phyloP scores from a whole-genome alignment of 768 basidiomycete genomes.

The Kwoniella dejecticola region DNA sequence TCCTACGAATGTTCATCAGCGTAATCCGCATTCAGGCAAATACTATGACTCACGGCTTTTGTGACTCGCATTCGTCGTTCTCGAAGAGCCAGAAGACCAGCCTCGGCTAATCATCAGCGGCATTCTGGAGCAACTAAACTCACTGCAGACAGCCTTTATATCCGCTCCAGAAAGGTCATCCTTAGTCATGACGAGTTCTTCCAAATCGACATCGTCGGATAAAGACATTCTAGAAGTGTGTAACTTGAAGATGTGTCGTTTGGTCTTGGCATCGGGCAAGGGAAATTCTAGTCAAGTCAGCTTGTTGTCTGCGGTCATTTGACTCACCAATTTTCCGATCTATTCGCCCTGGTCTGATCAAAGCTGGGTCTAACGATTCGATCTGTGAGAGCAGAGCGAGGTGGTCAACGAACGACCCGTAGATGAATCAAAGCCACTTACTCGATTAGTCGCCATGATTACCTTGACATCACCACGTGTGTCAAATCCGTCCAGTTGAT shows the following conservation, averaged over 20 bases:
- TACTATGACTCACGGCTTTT: constrained; percentile 66
- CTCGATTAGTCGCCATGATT: constrained; percentile 96
- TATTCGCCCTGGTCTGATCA: constrained; percentile 97
- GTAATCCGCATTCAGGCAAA: constrained; percentile 60
- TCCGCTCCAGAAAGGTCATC: constrained; percentile 96
- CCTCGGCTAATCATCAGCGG: constrained; percentile 66
- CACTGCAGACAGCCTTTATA: constrained; percentile 90
- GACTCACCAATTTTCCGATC: constrained; percentile 84
- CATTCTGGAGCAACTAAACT: constrained; percentile 19
- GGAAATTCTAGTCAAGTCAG: constrained; percentile 59
- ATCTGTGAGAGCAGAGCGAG: constrained; percentile 59
- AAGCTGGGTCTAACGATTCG: constrained; percentile 93
- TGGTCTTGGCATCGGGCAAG: constrained; percentile 95
- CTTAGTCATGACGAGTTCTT: constrained; percentile 93
- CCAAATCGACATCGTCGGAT: constrained; percentile 76
- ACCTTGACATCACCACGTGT: constrained; percentile 99
- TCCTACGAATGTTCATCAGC: constrained; percentile 66
- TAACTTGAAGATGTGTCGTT: constrained; percentile 91
- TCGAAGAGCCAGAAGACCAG: constrained; percentile 89
- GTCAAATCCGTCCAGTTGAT: constrained; percentile 99
- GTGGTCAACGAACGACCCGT: neutral
- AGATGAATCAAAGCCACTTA: constrained; percentile 21
- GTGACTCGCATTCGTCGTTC: constrained; percentile 70
- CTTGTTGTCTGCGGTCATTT: neutral
- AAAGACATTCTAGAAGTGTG: constrained; percentile 96